Percentiles rank a stretch among this genome's conserved stretches.
Evolutionary conservation across 2,329 filamentous ascomycete species (phyloP).

Genomic region (Didymosphaeria variabile): DNA sequence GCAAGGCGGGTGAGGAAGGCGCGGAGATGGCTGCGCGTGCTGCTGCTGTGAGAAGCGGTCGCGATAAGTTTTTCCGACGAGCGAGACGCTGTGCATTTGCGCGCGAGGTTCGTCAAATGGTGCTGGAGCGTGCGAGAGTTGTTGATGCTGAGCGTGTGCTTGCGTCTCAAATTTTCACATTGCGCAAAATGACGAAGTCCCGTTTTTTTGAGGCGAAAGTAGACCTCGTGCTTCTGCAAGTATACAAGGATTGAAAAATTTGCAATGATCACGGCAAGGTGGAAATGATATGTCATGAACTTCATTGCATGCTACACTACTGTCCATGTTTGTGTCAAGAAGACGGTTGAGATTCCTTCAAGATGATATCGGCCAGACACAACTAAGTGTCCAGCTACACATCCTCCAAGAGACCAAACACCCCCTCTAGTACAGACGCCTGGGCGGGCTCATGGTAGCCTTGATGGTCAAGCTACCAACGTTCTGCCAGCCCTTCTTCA

Average conservation of each 20-base stretch:
- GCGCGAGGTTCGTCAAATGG: too few species aligned
- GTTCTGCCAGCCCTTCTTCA: constrained; percentile 99
- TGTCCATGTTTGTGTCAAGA: constrained; percentile 32
- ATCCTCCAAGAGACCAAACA: constrained; percentile 27
- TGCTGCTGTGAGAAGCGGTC: too few species aligned
- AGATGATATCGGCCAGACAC: constrained; percentile 27
- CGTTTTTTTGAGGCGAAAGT: too few species aligned
- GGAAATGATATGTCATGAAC: constrained; percentile 22
- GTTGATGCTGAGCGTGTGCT: too few species aligned
- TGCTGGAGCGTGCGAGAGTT: too few species aligned
- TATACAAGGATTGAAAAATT: neutral
- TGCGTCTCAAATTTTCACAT: too few species aligned
- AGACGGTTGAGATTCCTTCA: constrained; percentile 31
- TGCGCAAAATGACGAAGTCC: too few species aligned
- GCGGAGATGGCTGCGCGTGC: too few species aligned
- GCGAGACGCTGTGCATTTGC: too few species aligned
- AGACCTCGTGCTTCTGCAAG: too few species aligned
- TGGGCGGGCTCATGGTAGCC: constrained; percentile 99
- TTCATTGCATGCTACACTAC: constrained; percentile 46
- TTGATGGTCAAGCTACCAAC: constrained; percentile 99
- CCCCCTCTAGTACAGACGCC: constrained; percentile 86
- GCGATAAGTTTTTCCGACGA: too few species aligned
- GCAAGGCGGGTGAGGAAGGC: too few species aligned
- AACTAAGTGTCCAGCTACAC: constrained; percentile 23
- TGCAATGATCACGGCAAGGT: neutral